Conservation (phyloP, 2,329 filamentous ascomycete genomes). For the Cladosporium sp. region DNA sequence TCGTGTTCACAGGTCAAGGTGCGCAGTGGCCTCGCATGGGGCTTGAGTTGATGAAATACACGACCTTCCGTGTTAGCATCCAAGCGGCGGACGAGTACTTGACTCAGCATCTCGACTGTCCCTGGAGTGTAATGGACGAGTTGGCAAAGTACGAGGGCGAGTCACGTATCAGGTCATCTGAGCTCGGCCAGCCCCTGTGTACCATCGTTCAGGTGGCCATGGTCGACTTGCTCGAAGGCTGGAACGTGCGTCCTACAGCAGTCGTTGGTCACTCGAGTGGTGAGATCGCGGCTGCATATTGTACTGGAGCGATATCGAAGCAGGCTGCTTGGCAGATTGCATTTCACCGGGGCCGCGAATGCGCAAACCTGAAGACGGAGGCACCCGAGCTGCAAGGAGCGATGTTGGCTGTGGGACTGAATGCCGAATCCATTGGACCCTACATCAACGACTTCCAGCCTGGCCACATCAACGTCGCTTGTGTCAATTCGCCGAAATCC, state of each 20-base stretch:
- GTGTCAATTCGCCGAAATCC: constrained; percentile 32
- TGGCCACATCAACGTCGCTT: not conserved
- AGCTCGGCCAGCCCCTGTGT: constrained; percentile 43
- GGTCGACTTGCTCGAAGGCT: constrained; percentile 38
- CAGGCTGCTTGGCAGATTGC: constrained; percentile 23
- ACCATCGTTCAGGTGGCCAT: constrained; percentile 56
- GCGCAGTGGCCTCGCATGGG: constrained; percentile 27
- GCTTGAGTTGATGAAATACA: constrained; percentile 18
- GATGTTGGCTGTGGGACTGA: constrained; percentile 33
- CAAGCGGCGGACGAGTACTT: not conserved
- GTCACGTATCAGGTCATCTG: not conserved
- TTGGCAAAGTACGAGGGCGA: not conserved
- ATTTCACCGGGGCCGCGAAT: constrained; percentile 7
- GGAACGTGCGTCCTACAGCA: constrained; percentile 21
- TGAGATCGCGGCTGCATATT: constrained; percentile 37
- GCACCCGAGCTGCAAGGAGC: constrained; percentile 22
- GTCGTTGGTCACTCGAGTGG: constrained; percentile 36
- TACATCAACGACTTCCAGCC: not conserved
- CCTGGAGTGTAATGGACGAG: not conserved
- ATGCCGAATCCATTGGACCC: constrained; percentile 5
- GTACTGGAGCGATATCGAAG: not conserved
- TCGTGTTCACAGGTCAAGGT: constrained; percentile 27
- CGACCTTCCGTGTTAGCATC: not conserved
- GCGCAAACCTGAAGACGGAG: constrained; percentile 16
- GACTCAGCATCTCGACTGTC: not conserved